phyloP scores from a whole-genome alignment of 345 rosid genomes.

The Brassica napus region Da-Ae NC_063439.1:1619501-1620000 shows the following conservation, averaged over 20 bases:
- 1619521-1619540: constrained; percentile 91
- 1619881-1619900: too few relatives aligned
- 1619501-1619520: constrained; percentile 54
- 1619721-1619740: constrained; percentile 50
- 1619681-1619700: constrained; percentile 66
- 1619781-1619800: constrained; percentile 76
- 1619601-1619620: constrained; percentile 3
- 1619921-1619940: background rate
- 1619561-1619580: constrained; percentile 85
- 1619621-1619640: constrained; percentile 10
- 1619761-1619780: constrained; percentile 9
- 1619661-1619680: constrained; percentile 52
- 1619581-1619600: constrained; percentile 50
- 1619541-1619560: constrained; percentile 89
- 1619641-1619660: constrained; percentile 28
- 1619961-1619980: constrained; percentile 16
- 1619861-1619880: constrained; percentile 22
- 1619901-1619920: too few relatives aligned
- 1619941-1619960: background rate
- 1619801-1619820: constrained; percentile 62
- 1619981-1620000: constrained; percentile 58
- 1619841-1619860: constrained; percentile 24
- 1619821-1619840: constrained; percentile 46
- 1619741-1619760: constrained; percentile 22
- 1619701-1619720: constrained; percentile 57